Evolutionary conservation across 2,329 filamentous ascomycete genomes (phyloP).

Genomic region (Chaetomium olivaceum): DNA sequence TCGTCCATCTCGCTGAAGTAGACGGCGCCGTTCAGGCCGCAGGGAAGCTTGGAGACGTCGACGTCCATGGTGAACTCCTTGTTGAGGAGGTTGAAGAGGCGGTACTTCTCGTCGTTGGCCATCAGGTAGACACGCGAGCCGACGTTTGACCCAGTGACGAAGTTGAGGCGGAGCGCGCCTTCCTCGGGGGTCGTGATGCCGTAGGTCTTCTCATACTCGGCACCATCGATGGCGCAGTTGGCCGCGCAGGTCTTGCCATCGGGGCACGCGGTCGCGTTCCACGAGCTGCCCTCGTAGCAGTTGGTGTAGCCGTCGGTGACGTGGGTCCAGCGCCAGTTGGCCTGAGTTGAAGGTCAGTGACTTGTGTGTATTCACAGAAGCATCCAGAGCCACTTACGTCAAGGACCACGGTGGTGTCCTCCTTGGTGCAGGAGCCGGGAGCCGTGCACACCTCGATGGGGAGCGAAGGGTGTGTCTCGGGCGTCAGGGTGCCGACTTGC

Average conservation of each 20-base stretch:
- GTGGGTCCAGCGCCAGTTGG: slow-evolving; percentile 56
- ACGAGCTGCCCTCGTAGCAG: slow-evolving; percentile 48
- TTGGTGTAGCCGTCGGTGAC: slow-evolving; percentile 45
- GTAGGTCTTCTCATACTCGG: slow-evolving; percentile 48
- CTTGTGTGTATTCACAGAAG: background rate
- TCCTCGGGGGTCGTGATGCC: slow-evolving; percentile 48
- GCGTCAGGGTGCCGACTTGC: slow-evolving; percentile 42
- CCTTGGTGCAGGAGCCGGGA: slow-evolving; percentile 45
- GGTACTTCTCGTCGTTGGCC: slow-evolving; percentile 55
- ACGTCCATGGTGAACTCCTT: slow-evolving; percentile 66
- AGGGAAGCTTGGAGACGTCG: slow-evolving; percentile 61
- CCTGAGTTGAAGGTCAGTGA: slow-evolving; percentile 11
- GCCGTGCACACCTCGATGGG: slow-evolving; percentile 50
- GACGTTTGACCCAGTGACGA: slow-evolving; percentile 48
- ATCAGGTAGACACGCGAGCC: slow-evolving; percentile 59
- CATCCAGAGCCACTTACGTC: slow-evolving; percentile 36
- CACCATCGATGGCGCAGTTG: slow-evolving; percentile 50
- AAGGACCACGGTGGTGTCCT: slow-evolving; percentile 49
- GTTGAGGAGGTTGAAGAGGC: slow-evolving; percentile 60
- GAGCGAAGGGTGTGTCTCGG: slow-evolving; percentile 49
- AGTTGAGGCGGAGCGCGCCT: slow-evolving; percentile 51
- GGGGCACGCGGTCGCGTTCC: slow-evolving; percentile 41
- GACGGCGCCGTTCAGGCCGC: slow-evolving; percentile 64
- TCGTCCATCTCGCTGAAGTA: slow-evolving; percentile 59
- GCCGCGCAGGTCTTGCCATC: slow-evolving; percentile 45